Percentiles rank a stretch among this genome's conserved stretches.
phyloP scores from a whole-genome alignment of 441 rosid genomes.

The Lagerstroemia fauriei region DNA sequence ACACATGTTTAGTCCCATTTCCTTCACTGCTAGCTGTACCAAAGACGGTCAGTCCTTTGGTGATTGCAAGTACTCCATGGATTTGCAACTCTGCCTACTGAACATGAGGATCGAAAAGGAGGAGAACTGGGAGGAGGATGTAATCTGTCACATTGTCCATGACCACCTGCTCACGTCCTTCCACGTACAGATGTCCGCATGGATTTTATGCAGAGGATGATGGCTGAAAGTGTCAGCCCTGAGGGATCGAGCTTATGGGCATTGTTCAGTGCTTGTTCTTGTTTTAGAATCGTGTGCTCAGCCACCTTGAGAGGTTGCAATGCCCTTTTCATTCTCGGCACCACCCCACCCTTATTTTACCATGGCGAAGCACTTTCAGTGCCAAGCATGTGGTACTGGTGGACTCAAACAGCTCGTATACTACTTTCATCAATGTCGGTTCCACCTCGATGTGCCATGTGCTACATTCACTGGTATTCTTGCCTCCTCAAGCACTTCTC shows the following conservation, averaged over 20 bases:
- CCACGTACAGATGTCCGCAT: neutral
- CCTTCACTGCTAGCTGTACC: neutral
- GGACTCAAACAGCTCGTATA: neutral
- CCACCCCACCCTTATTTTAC: neutral
- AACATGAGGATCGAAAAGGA: neutral
- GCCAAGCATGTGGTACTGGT: neutral
- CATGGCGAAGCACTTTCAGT: neutral
- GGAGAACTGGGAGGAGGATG: neutral
- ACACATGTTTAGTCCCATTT: neutral
- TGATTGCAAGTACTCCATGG: neutral
- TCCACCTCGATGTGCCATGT: neutral
- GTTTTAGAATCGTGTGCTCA: slow-evolving; percentile 3
- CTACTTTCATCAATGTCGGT: neutral
- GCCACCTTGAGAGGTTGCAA: neutral
- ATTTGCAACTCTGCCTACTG: neutral
- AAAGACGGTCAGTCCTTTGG: neutral
- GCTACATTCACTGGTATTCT: neutral
- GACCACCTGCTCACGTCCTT: neutral
- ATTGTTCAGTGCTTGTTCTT: neutral
- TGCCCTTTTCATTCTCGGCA: slow-evolving; percentile 3
- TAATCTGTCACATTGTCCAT: neutral
- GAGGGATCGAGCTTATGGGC: neutral
- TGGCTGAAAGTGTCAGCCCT: neutral
- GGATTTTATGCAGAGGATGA: neutral
- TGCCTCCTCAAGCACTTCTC: neutral